A percentile compares a stretch with the other conserved stretches of the same genome.
Evolutionary conservation across 768 basidiomycete genomes (phyloP).

Genomic region (Mycena epipterygia): DNA sequence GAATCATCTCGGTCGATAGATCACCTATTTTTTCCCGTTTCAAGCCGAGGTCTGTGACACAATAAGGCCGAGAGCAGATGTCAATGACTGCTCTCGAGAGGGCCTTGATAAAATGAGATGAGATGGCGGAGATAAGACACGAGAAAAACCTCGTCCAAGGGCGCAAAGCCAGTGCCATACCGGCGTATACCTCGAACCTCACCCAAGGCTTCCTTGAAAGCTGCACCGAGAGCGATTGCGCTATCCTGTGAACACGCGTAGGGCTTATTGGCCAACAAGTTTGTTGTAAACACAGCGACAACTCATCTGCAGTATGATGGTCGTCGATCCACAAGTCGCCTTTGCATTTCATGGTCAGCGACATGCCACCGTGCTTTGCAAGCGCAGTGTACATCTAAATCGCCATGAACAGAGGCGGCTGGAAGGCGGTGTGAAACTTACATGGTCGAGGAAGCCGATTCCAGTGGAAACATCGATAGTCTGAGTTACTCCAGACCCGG

Average conservation of each 20-base stretch:
- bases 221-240: conserved; percentile 88
- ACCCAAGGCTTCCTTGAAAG: conserved; percentile 95
- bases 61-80: conserved; percentile 97
- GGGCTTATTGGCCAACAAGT: conserved; percentile 32
- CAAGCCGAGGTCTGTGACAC: conserved; percentile 90
- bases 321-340: conserved; percentile 99
- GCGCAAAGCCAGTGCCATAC: conserved; percentile 97
- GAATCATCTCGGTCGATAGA: conserved; percentile 97
- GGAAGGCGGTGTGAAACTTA: conserved; percentile 50
- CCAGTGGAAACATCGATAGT: conserved; percentile 91
- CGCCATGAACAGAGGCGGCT: conserved; percentile 8
- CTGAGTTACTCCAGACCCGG: conserved; percentile 74
- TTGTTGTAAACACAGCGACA: background rate
- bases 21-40: conserved; percentile 95
- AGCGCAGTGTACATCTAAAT: conserved; percentile 96
- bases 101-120: conserved; percentile 66
- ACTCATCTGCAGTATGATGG: conserved; percentile 98
- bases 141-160: conserved; percentile 87
- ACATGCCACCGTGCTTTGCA: conserved; percentile 97
- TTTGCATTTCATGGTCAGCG: conserved; percentile 89
- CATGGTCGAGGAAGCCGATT: conserved; percentile 99
- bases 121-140: background rate
- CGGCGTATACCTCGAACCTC: conserved; percentile 94
- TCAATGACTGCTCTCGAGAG: conserved; percentile 97
- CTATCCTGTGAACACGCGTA: conserved; percentile 76